Base-by-base conservation (phyloP, 768 basidiomycete species). In the Russula vinacea region DNA sequence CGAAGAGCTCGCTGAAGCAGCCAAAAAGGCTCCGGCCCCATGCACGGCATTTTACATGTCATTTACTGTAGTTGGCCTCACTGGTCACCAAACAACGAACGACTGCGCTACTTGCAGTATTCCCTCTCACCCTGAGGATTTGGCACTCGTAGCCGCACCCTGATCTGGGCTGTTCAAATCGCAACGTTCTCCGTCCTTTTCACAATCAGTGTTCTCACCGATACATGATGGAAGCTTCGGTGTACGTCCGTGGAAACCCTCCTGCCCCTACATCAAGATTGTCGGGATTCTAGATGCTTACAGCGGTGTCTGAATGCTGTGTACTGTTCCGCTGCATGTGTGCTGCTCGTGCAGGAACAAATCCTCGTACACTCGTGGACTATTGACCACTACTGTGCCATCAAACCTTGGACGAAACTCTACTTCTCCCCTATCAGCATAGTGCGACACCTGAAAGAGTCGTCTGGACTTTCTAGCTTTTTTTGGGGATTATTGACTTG, bases 101-200 rank as follows among this genome's bases (percentile, higher is more conserved):
- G n/a, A n/a, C n/a, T n/a, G n/a, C n/a, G n/a, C n/a, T n/a, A n/a
- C n/a, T n/a, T 49, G 22, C 57, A 19, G 16, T 19, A n/a, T 24
- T n/a, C 7, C 26, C 33, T 33, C 55, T 62, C 17, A 44, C 17
- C n/a, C n/a, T 32, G n/a, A 16, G 3, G 26, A 37, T 22, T n/a
- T 35, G 35, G 56, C 54, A n/a, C 9, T 24, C 51, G 52, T 51
- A 11, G 22, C 40, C 57, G 52, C 14, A 16, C 52, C n/a, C 56
- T 33, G 56, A 45, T 44, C 40, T n/a, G 8, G 33, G 32, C 35
- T 10, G 14, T 16, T 26, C 10, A 19, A 14, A 13, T 13, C 17
- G 14, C 7, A 16, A 16, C 6, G 5, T 4, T 58, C n/a, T 58
- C 35, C 26, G 9, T 19, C 26, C 33, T 29, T n/a, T 51, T 51